Evolutionary conservation across 495 filamentous ascomycete genomes (phyloP), one percentile per base, ranked within the genome.

Genomic region (Aspergillus mulundensis): DNA sequence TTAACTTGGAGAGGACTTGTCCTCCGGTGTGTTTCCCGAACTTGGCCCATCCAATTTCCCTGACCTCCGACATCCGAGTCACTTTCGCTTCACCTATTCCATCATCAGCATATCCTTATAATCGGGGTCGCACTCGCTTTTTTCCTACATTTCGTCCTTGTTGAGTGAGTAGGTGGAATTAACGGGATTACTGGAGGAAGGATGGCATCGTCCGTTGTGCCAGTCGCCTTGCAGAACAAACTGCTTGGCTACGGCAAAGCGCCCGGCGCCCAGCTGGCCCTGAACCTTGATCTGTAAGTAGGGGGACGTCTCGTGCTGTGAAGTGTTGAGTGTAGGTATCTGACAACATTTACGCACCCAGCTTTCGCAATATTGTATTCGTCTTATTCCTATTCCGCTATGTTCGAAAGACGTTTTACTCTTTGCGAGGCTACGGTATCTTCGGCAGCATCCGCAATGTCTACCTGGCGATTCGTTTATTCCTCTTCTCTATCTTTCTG

Each of bases 331-430:
- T 40, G 19, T 39, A 23, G 21, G 15, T 19, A 18, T 45, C 43
- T 54, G 38, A 53, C 38, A 42, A 5, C 24, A 14, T 7, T 12
- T 32, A 30, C 14, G n/a, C 28, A 16, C 6, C 18, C 62, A 94
- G 92, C 42, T 59, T 96, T 53, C 88, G 88, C 39, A 97, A 97
- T 67, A 78, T 96, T 41, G 71, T 97, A 41, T 96, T 99, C 70
- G 78, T 91, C 66, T 81, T 94, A 56, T 97, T 97, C 75, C 69
- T 97, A 39, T 76, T 97, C 34, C 84, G 93, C 61, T 92, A 91
- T 79, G 85, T 86, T 12, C 87, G 91, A 58, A 92, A 88, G 68
- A 81, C 80, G 30, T 84, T 88, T 55, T 84, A 90, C 67, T 88
- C 91, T 57, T 77, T 99, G 61, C 88, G 88, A 63, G 95, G 95